Base-by-base conservation (phyloP, 108 stramenopile genomes). In the Cylindrotheca closterium region DNA sequence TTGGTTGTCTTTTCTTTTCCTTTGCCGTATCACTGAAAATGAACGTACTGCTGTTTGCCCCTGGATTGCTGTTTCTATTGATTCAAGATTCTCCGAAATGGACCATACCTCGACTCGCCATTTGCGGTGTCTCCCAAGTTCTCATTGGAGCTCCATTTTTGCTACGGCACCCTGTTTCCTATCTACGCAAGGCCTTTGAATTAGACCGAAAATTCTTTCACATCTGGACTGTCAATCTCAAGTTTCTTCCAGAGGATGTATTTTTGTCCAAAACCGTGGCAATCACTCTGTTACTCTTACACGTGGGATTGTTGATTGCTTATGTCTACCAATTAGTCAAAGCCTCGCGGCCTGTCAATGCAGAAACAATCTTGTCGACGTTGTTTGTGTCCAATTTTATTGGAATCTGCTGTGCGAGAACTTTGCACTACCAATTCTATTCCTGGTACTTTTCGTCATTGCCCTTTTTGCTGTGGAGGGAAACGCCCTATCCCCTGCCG, bases 361-460 rank as follows among this genome's bases (percentile, higher is more conserved):
- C 84, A 0, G 70, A 84, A 46, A 84, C 90, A 53, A 80, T 93
- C 15, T 63, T 80, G 7, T 83, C 86, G 37, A 91, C 87, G 4
- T 64, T 98, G 58, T 86, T 95, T 56, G 66, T 87, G n/a, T 85
- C 91, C 50, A 98, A 99, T 71, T 95, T 94, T 77, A 77, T 99
- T 56, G 98, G 98, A 42, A 85, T 99, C 30, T 87, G 70, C 34
- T 98, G 96, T 70, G 92, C 96, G 32, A 68, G 98, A 47, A 96
- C 94, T 18, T 71, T 99, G 58, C 98, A 99, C 67, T 98, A 97
- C 70, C 98, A 99, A 74, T 99, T 99, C 68, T 96, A 95, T 65
- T 76, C 75, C n/a, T 99, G 97, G 98, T 97, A 97, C 74, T 95
- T 86, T 54, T 70, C 91, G 59, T 63, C 91, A 15, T 50, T 98